phyloP scores from a whole-genome alignment of 768 basidiomycete genomes.

The Hortiboletus campestris region DNA sequence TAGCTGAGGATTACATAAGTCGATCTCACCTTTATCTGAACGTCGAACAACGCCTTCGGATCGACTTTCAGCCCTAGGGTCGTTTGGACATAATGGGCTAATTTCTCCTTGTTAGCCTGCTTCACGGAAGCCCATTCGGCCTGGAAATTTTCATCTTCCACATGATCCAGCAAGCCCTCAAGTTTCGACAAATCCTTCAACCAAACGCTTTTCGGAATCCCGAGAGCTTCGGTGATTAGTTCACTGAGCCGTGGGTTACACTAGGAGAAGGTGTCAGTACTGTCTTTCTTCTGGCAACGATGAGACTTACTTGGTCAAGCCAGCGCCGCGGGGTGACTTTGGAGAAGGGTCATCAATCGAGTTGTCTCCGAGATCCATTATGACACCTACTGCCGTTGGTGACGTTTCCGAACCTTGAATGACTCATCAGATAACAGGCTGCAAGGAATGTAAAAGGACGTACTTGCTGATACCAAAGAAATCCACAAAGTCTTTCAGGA shows the following conservation, averaged over 20 bases:
- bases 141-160: slow-evolving; percentile 73
- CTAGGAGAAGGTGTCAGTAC: slow-evolving; percentile 23
- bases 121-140: slow-evolving; percentile 83
- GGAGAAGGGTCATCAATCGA: background rate
- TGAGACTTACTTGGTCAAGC: slow-evolving; percentile 66
- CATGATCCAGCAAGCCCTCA: slow-evolving; percentile 68
- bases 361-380: background rate
- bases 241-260: slow-evolving; percentile 88
- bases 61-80: slow-evolving; percentile 71
- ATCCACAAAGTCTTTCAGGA: slow-evolving; percentile 91
- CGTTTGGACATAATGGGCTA: slow-evolving; percentile 71
- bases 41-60: slow-evolving; percentile 81
- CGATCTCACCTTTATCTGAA: slow-evolving; percentile 74
- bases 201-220: slow-evolving; percentile 74
- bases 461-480: slow-evolving; percentile 84
- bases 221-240: slow-evolving; percentile 82
- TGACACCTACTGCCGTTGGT: slow-evolving; percentile 80
- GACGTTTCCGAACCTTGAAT: slow-evolving; percentile 72
- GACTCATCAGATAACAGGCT: slow-evolving; percentile 16
- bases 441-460: background rate
- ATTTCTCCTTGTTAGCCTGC: slow-evolving; percentile 85
- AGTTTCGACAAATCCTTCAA: slow-evolving; percentile 80
- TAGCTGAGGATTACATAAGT: background rate
- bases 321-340: slow-evolving; percentile 89
- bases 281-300: background rate